Base-by-base conservation (phyloP, 352 stramenopile species). In the Phytophthora sp. region DNA sequence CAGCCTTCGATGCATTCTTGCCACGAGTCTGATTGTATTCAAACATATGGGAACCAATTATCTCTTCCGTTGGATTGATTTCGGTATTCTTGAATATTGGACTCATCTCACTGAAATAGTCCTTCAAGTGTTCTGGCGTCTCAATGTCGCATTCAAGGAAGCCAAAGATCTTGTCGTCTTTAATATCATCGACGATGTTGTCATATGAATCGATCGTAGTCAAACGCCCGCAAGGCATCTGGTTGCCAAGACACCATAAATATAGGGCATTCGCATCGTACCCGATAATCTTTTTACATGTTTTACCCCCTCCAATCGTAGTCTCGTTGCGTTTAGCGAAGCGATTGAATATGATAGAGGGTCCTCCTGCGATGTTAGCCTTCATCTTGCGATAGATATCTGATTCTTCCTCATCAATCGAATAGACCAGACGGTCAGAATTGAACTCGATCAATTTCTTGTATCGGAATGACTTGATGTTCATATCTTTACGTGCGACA, bases 71-170 rank as follows among this genome's bases (percentile, higher is more conserved):
- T 7, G 15, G 20, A 30, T 49, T 21, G 16, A 49, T 49, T 7
- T 30, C 18, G 4, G 20, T 29, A 16, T 49, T 49, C 46, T 54
- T 54, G 16, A 54, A 54, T 7, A 54, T 54, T 2, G 46, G 46
- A 11, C 16, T 54, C 46, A 54, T 54, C 46, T 54, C 27, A 4
- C 4, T 26, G 46, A 54, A 54, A n/a, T 54, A 54, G 3, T 54
- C 26, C 46, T 54, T 38, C 1, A 41, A 26, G n/a, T 39, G 26
- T 9, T 23, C 24, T 16, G 46, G 46, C 1, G 27, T 54, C 16
- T 18, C 13, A 39, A 54, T 54, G 41, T 54, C 46, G 27, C 46
- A 54, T 18, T 54, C 24, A 1, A 54, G 27, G 16, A 38, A 39
- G 4, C 26, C 46, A 16, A 54, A 54, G 16, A 49, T 30, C 21